A percentile compares a stretch with the other conserved stretches of the same genome.
Conservation (phyloP, 495 filamentous ascomycete genomes). For the Hypoxylon trugodes region DNA sequence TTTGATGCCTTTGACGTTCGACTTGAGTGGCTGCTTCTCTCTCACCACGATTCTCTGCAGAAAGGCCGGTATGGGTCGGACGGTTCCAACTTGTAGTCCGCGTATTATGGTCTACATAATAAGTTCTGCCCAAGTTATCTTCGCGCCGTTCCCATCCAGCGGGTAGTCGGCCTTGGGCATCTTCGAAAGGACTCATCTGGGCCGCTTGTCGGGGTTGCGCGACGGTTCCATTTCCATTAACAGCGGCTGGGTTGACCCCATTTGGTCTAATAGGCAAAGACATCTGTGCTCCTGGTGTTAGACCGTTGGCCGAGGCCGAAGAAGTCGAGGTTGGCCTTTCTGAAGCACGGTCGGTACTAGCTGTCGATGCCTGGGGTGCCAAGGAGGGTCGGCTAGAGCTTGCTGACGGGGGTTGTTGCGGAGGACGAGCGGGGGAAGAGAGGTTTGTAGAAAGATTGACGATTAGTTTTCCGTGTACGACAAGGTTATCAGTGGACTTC, state of each 20-base stretch:
- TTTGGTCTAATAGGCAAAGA: slow-evolving; percentile 48
- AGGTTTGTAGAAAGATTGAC: slow-evolving; percentile 94
- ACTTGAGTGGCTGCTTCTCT: slow-evolving; percentile 88
- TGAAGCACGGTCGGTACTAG: slow-evolving; percentile 44
- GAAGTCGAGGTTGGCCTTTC: slow-evolving; percentile 56
- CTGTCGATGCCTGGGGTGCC: slow-evolving; percentile 49
- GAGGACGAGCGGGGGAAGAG: slow-evolving; percentile 46
- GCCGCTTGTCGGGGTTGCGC: slow-evolving; percentile 52
- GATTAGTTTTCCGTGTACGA: slow-evolving; percentile 97
- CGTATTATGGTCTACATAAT: slow-evolving; percentile 99
- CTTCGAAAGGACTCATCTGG: slow-evolving; percentile 92
- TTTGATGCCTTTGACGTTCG: slow-evolving; percentile 92
- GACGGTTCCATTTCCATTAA: slow-evolving; percentile 45
- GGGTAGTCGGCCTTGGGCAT: slow-evolving; percentile 89
- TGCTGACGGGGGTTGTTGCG: slow-evolving; percentile 40
- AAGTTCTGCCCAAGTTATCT: slow-evolving; percentile 96
- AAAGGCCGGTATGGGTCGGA: slow-evolving; percentile 82
- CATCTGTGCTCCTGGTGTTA: slow-evolving; percentile 41
- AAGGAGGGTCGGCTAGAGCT: slow-evolving; percentile 54
- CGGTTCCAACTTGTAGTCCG: slow-evolving; percentile 95
- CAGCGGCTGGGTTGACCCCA: slow-evolving; percentile 49
- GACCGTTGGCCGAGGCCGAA: slow-evolving; percentile 54
- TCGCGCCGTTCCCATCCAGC: slow-evolving; percentile 96
- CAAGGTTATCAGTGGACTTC: slow-evolving; percentile 97
- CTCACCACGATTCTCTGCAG: slow-evolving; percentile 77